phyloP scores from a whole-genome alignment of 805 yeast species.

The Starmerella gropengiesseri region DNA sequence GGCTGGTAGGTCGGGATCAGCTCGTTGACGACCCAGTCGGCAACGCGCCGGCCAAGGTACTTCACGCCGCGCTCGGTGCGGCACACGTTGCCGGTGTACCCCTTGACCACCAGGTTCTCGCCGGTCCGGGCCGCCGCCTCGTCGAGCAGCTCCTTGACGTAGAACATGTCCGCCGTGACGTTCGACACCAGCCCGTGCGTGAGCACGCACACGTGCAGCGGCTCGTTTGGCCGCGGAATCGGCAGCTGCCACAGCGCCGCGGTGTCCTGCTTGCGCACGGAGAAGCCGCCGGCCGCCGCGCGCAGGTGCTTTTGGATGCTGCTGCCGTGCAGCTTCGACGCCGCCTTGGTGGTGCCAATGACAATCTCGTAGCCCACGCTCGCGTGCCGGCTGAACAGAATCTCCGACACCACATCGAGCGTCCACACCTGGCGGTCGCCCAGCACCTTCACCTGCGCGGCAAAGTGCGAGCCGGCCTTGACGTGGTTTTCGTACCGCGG shows the following conservation, averaged over 20 bases:
- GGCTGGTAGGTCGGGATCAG: slow-evolving; percentile 39
- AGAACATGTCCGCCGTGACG: slow-evolving; percentile 80
- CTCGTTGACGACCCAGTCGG: slow-evolving; percentile 53
- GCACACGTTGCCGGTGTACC: slow-evolving; percentile 72
- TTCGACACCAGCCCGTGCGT: slow-evolving; percentile 93
- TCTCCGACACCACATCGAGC: slow-evolving; percentile 70
- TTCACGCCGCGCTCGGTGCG: slow-evolving; percentile 83
- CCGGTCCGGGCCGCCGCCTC: slow-evolving; percentile 34
- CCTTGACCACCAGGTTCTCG: slow-evolving; percentile 69
- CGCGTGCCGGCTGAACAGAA: slow-evolving; percentile 59
- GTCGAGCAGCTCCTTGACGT: slow-evolving; percentile 71
- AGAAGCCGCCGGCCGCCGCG: slow-evolving; percentile 13
- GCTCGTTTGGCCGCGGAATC: slow-evolving; percentile 38
- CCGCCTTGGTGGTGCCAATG: slow-evolving; percentile 34
- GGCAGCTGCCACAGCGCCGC: slow-evolving; percentile 68
- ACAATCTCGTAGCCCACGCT: slow-evolving; percentile 56
- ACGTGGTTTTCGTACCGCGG: slow-evolving; percentile 41
- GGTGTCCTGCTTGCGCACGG: slow-evolving; percentile 42
- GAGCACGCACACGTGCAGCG: slow-evolving; percentile 71
- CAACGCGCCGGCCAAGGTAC: slow-evolving; percentile 72
- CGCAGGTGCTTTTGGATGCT: slow-evolving; percentile 6
- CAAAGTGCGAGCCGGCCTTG: slow-evolving; percentile 62
- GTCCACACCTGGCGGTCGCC: slow-evolving; percentile 51
- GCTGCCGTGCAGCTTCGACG: slow-evolving; percentile 15
- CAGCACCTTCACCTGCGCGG: slow-evolving; percentile 43